A percentile compares a stretch with the other conserved stretches of the same genome.
phyloP scores from a whole-genome alignment of 805 yeast species.

The Blastobotrys chiropterorum region DNA sequence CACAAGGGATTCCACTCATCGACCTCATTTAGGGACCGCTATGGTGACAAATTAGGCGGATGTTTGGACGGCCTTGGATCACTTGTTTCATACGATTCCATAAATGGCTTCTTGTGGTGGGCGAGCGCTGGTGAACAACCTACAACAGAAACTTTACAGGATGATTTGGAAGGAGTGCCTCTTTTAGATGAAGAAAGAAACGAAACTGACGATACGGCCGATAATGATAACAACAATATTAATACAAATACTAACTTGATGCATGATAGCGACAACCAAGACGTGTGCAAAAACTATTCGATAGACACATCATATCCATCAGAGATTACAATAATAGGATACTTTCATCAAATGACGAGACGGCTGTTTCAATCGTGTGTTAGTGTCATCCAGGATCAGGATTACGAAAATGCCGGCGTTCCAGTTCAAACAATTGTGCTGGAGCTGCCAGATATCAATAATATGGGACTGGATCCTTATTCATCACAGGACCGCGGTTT shows the following conservation, averaged over 20 bases:
- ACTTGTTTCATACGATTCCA: slow-evolving; percentile 8
- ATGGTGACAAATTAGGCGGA: slow-evolving; percentile 3
- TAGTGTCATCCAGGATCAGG: slow-evolving; percentile 34
- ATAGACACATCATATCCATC: neutral
- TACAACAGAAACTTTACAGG: slow-evolving; percentile 33
- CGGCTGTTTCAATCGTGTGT: slow-evolving; percentile 37
- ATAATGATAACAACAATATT: too few relatives aligned
- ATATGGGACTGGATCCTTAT: slow-evolving; percentile 56
- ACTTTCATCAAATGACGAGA: slow-evolving; percentile 45
- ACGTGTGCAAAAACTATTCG: neutral
- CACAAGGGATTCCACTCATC: neutral
- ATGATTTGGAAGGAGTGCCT: slow-evolving; percentile 34
- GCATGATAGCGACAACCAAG: slow-evolving; percentile 12
- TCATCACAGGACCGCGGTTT: slow-evolving; percentile 42
- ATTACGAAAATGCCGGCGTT: slow-evolving; percentile 8
- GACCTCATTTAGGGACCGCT: neutral
- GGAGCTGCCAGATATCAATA: slow-evolving; percentile 43
- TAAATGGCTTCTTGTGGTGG: slow-evolving; percentile 70
- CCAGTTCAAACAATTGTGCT: slow-evolving; percentile 22
- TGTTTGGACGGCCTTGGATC: slow-evolving; percentile 3
- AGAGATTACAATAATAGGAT: slow-evolving; percentile 38
- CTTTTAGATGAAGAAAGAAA: slow-evolving; percentile 2
- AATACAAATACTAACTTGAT: slow-evolving; percentile 12
- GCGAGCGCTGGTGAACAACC: slow-evolving; percentile 72
- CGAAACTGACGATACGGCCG: too few relatives aligned